Base-by-base conservation (phyloP, 805 yeast genomes). In the Clavispora carvajalis region DNA sequence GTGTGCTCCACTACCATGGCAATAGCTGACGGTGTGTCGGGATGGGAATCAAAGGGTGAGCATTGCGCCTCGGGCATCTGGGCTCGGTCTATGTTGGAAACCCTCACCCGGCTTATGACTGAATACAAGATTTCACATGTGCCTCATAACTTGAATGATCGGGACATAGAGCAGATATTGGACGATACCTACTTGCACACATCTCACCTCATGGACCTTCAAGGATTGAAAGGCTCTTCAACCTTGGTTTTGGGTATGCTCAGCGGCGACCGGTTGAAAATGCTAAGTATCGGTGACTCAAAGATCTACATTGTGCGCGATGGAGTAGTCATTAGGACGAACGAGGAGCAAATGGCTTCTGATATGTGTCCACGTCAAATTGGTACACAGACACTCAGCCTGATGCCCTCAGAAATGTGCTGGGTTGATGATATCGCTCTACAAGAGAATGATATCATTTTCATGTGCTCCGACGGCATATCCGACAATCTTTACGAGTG, bases 11-110 rank as follows among this genome's bases (percentile, higher is more conserved):
- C 75, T 4, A 65, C 75, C 33, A 50, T 76, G 39, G 80, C 76
- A 2, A 67, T 76, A 4, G 80, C 81, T 3, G 81, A 76, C 51
- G 81, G 81, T 1, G 77, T 76, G 7, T 70, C 77, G 16, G 78
- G 79, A 1, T 76, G 80, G 80, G 76, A 71, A 49, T 65, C 69
- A 15, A 65, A 60, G 29, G 62, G 59, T 2, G 49, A 42, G 17
- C 69, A 71, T 40, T 61, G 74, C 10, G 62, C 70, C 22, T 67
- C 76, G 17, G 79, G 80, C 1, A 60, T 74, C 15, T 76, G 79
- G 76, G 69, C 79, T 1, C 60, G 80, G 37, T 64, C 73, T 1
- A 70, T 75, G 67, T 53, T 76, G 36, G 81, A 76, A 49, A 74
- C 77, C 5, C 60, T 73, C 39, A 66, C 75, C 44, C 48, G 77